Conservation (phyloP, 129 eudicot species). For the Flaveria ramosissima region DNA sequence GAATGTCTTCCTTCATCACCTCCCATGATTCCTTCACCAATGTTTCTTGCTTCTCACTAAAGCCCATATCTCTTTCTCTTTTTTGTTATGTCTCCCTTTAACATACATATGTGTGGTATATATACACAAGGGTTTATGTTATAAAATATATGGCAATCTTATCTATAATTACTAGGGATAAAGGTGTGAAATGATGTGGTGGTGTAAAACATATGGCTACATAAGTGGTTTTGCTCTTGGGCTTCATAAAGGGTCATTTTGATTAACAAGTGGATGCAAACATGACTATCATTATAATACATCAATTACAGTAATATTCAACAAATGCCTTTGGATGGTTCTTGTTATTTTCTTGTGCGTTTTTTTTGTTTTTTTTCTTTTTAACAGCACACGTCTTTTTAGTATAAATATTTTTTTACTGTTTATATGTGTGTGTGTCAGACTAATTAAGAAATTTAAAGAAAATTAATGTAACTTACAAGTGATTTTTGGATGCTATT, state of each 20-base stretch:
- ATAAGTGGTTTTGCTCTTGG: slow-evolving; percentile 25
- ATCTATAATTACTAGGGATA: background rate
- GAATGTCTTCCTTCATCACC: slow-evolving; percentile 55
- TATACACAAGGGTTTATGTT: slow-evolving; percentile 1
- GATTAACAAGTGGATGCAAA: slow-evolving; percentile 1
- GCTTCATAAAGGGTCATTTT: slow-evolving; percentile 24
- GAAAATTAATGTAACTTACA: no score
- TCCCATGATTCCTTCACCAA: slow-evolving; percentile 82
- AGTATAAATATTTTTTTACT: no score
- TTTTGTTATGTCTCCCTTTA: slow-evolving; percentile 19
- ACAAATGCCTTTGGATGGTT: background rate
- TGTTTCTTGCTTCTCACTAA: slow-evolving; percentile 66
- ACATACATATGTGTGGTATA: background rate
- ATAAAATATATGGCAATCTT: slow-evolving; percentile 2
- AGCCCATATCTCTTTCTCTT: slow-evolving; percentile 38
- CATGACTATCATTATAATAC: slow-evolving; percentile 15
- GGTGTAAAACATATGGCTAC: slow-evolving; percentile 26
- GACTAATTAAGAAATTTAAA: no score
- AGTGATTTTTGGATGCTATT: no score
- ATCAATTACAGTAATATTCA: background rate
- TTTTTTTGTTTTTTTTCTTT: background rate
- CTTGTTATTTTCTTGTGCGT: background rate
- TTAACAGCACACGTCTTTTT: no score
- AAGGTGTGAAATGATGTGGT: slow-evolving; percentile 14
- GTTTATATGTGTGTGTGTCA: no score